phyloP scores from a whole-genome alignment of 2,329 filamentous ascomycete species.

The Aschersonia sp. region DNA sequence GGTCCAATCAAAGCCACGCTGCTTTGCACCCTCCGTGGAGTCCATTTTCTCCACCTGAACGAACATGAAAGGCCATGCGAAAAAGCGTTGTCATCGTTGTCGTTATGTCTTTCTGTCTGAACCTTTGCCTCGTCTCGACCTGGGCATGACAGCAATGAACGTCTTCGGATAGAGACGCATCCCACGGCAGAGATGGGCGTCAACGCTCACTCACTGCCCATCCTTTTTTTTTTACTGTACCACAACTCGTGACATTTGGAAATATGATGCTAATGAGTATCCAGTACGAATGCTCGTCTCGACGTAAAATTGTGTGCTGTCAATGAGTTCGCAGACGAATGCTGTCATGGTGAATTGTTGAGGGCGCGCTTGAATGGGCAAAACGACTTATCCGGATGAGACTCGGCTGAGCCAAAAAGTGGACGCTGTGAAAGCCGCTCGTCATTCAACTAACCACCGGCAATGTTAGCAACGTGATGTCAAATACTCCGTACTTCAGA shows the following conservation, averaged over 20 bases:
- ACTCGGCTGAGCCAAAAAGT: not conserved
- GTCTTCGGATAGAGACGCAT: too few relatives aligned
- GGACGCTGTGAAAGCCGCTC: not conserved
- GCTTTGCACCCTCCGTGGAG: too few relatives aligned
- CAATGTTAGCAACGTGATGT: not conserved
- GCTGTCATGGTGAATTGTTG: not conserved
- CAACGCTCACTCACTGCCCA: too few relatives aligned
- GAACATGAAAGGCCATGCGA: too few relatives aligned
- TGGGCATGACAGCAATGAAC: too few relatives aligned
- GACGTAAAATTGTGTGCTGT: not conserved
- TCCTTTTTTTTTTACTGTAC: not conserved
- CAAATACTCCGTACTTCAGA: not conserved
- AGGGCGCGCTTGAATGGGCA: not conserved
- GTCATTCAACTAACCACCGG: not conserved
- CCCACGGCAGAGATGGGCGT: too few relatives aligned
- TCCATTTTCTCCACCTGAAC: not conserved
- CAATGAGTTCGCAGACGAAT: not conserved
- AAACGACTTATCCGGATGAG: not conserved
- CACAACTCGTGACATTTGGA: not conserved
- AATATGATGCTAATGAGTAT: not conserved
- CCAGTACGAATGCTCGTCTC: not conserved
- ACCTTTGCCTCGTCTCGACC: too few relatives aligned
- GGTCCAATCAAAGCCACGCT: not conserved
- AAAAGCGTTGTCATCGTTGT: too few relatives aligned
- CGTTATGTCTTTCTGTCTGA: too few relatives aligned